Evolutionary conservation across 257 asterid species (phyloP), one percentile per base, ranked within the genome.

Genomic region (Pogostemon cablin): DNA sequence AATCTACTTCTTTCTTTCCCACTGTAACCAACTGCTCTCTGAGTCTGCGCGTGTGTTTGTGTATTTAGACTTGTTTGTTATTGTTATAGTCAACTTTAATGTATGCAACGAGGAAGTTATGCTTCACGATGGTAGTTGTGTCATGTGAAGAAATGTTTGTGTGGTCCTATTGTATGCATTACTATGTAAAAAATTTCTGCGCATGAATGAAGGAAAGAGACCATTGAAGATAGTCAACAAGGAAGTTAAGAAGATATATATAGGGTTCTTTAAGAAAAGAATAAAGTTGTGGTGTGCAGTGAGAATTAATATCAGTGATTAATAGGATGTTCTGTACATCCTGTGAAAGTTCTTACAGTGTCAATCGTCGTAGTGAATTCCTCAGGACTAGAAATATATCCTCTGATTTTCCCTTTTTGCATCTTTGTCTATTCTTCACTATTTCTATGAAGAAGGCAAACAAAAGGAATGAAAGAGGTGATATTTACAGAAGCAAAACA

Each of bases 101-200:
- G 59, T 7, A 10, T 41, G 44, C 60, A 9, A 42, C 7, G 65
- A 5, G 7, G 12, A 65, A 9, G n/a, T 41, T 34, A 49, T 40
- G 37, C 9, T 38, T 20, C 50, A 11, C 54, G 40, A 32, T 42
- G 2, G 7, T 11, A 50, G 3, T 58, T 6, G 15, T 35, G 47
- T 50, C 32, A 12, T 25, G 54, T 32, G 35, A 69, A 56, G 43
- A 17, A 37, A 65, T 25, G 4, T 50, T 35, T 34, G 5, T 42
- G 65, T 72, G 48, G 17, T 38, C 56, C 34, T 35, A 25, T 58
- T 40, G 20, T 47, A 44, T 76, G 76, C 71, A 41, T 69, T 9
- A 10, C 11, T 32, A 47, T 17, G 2, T 63, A 35, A 7, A 58
- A 35, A 54, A 20, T 15, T 59, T 53, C 32, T 37, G n/a, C 41